Evolutionary conservation across 495 filamentous ascomycete genomes (phyloP).

Genomic region (Hypomontagnella monticulosa): DNA sequence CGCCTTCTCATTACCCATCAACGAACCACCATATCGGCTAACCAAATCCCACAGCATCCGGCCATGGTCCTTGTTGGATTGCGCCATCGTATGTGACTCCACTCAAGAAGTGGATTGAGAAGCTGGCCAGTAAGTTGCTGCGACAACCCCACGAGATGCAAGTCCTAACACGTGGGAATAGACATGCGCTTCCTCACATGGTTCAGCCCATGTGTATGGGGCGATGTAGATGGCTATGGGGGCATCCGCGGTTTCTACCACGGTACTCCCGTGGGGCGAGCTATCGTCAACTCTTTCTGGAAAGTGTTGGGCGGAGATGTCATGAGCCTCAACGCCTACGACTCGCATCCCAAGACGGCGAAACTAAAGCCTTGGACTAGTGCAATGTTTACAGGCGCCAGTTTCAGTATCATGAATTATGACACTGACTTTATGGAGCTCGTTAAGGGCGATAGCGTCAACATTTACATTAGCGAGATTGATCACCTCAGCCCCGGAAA

Average conservation of each 20-base stretch:
- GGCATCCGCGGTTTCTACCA: conserved; percentile 65
- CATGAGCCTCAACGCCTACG: conserved; percentile 61
- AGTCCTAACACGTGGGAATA: conserved; percentile 27
- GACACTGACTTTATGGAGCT: conserved; percentile 68
- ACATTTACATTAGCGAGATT: conserved; percentile 71
- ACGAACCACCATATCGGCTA: conserved; percentile 10
- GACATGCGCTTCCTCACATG: conserved; percentile 45
- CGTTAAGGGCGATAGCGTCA: conserved; percentile 64
- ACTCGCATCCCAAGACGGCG: conserved; percentile 64
- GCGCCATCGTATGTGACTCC: conserved; percentile 58
- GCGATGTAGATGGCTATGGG: conserved; percentile 48
- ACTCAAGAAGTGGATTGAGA: conserved; percentile 56
- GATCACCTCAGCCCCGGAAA: conserved; percentile 58
- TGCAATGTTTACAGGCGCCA: conserved; percentile 67
- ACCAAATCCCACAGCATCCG: conserved; percentile 56
- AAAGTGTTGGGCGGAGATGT: conserved; percentile 64
- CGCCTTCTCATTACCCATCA: not conserved
- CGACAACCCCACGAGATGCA: not conserved
- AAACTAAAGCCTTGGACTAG: conserved; percentile 69
- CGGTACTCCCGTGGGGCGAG: conserved; percentile 68
- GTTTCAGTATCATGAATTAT: conserved; percentile 74
- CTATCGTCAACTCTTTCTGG: conserved; percentile 74
- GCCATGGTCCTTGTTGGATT: conserved; percentile 77
- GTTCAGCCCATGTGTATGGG: conserved; percentile 52
- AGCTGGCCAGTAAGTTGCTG: conserved; percentile 65